Evolutionary conservation across 768 basidiomycete genomes (phyloP).

Genomic region (Trametes punicea): DNA sequence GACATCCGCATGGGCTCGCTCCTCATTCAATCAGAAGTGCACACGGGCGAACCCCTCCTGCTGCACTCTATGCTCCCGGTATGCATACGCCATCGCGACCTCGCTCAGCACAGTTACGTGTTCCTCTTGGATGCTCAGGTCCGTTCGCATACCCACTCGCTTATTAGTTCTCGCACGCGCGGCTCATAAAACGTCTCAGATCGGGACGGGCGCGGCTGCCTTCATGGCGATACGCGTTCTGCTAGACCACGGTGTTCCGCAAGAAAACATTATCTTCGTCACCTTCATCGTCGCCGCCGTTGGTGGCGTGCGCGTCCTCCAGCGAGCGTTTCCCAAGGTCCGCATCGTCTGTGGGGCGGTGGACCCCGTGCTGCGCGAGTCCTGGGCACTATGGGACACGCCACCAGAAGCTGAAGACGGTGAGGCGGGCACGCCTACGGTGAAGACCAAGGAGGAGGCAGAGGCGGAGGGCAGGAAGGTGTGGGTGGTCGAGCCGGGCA

Average conservation of each 20-base stretch:
- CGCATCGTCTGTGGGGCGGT: conserved; percentile 82
- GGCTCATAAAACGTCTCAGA: conserved; percentile 39
- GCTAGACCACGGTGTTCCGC: conserved; percentile 85
- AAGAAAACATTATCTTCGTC: conserved; percentile 85
- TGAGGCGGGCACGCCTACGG: conserved; percentile 2
- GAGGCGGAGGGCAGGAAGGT: conserved; percentile 52
- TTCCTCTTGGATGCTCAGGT: conserved; percentile 91
- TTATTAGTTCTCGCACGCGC: background rate
- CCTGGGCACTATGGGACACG: conserved; percentile 42
- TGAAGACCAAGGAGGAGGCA: conserved; percentile 16
- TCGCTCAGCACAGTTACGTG: conserved; percentile 72
- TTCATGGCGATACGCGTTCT: conserved; percentile 95
- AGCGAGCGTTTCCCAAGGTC: conserved; percentile 81
- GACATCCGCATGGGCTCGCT: conserved; percentile 86
- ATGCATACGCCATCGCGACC: conserved; percentile 60
- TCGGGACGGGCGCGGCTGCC: conserved; percentile 88
- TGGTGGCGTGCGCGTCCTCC: conserved; percentile 76
- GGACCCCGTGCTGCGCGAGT: conserved; percentile 73
- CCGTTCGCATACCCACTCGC: background rate
- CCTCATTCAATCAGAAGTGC: conserved; percentile 83
- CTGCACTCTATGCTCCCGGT: conserved; percentile 79
- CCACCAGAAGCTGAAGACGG: conserved; percentile 32
- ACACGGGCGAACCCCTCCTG: conserved; percentile 83
- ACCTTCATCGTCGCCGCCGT: conserved; percentile 84
- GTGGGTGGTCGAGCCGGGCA: conserved; percentile 84